These are phyloP conservation scores for Penicillium concentricum DNA, from an alignment of 2,329 filamentous ascomycete genomes.

Conservation along the genomic window DNA sequence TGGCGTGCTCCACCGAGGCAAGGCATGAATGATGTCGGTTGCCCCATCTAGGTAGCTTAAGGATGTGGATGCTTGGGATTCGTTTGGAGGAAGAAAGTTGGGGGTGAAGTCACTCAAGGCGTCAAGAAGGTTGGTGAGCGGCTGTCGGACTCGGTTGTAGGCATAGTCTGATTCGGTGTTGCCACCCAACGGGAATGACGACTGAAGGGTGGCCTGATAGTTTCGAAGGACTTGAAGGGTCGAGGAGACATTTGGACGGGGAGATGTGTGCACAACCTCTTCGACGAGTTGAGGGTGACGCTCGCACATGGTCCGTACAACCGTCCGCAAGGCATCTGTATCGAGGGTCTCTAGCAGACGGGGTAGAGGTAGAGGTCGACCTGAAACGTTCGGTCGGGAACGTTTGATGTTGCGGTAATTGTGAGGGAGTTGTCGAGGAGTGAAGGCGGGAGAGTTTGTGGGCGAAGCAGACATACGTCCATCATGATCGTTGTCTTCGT, in stretches of 20 bases:
- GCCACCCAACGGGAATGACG: conserved; percentile 80
- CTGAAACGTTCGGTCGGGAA: conserved; percentile 66
- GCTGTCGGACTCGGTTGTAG: conserved; percentile 86
- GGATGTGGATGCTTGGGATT: conserved; percentile 78
- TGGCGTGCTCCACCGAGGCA: conserved; percentile 88
- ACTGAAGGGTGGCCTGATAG: conserved; percentile 76
- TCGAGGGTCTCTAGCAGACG: conserved; percentile 94
- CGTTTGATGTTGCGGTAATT: conserved; percentile 65
- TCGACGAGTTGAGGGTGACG: conserved; percentile 80
- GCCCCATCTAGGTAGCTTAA: conserved; percentile 85
- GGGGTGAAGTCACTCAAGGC: conserved; percentile 92
- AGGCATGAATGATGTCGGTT: conserved; percentile 82
- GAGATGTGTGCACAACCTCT: conserved; percentile 80
- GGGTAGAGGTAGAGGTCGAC: conserved; percentile 63
- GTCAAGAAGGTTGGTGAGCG: conserved; percentile 76
- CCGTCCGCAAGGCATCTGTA: conserved; percentile 74
- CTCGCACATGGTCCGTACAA: conserved; percentile 89
- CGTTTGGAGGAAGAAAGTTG: conserved; percentile 89
- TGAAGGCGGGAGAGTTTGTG: conserved; percentile 72
- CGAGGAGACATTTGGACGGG: conserved; percentile 78
- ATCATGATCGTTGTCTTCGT: conserved; percentile 64
- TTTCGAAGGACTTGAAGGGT: conserved; percentile 76
- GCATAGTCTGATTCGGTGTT: conserved; percentile 86
- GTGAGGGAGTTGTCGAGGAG: conserved; percentile 65
- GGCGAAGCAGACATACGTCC: conserved; percentile 93